A percentile compares a stretch with the other conserved stretches of the same genome.
phyloP scores from a whole-genome alignment of 768 basidiomycete genomes.

The Boletus reticuloceps region DNA sequence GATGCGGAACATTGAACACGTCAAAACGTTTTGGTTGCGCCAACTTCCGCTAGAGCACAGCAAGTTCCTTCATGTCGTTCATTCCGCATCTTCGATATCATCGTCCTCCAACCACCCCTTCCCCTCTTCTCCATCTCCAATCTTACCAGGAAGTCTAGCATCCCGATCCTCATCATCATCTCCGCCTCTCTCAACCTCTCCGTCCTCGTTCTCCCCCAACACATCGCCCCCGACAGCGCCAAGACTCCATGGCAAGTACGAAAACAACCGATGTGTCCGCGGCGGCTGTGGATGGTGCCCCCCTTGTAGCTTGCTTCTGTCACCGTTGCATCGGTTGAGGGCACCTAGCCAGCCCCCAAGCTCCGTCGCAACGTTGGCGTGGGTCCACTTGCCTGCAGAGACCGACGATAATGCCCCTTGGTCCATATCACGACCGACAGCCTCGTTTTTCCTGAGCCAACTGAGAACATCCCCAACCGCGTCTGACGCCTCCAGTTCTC shows the following conservation, averaged over 20 bases:
- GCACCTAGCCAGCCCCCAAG: slow-evolving; percentile 60
- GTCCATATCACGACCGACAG: slow-evolving; percentile 11
- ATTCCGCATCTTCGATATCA: slow-evolving; percentile 51
- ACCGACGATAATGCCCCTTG: not conserved
- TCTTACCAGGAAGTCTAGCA: slow-evolving; percentile 26
- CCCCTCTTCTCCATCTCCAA: slow-evolving; percentile 28
- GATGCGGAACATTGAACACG: too few relatives aligned
- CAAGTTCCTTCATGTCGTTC: not conserved
- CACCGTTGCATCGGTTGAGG: slow-evolving; percentile 26
- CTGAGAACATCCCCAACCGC: slow-evolving; percentile 50
- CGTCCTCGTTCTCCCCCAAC: slow-evolving; percentile 31
- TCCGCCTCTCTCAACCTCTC: slow-evolving; percentile 20
- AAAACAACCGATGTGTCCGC: slow-evolving; percentile 49
- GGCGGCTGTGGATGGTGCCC: slow-evolving; percentile 9
- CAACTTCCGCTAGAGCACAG: not conserved
- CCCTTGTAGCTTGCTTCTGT: not conserved
- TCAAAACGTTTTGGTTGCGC: too few relatives aligned
- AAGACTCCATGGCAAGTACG: slow-evolving; percentile 45
- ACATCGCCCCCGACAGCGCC: slow-evolving; percentile 21
- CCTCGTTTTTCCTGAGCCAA: slow-evolving; percentile 49
- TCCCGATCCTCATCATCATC: slow-evolving; percentile 33
- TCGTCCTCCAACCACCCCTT: slow-evolving; percentile 56
- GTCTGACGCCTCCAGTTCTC: slow-evolving; percentile 59
- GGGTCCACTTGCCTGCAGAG: slow-evolving; percentile 47
- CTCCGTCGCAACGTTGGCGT: slow-evolving; percentile 50